These are phyloP conservation scores for Pseudogymnoascus sp. DNA, from an alignment of 2,329 filamentous ascomycete genomes.

Conservation along the genomic window DNA sequence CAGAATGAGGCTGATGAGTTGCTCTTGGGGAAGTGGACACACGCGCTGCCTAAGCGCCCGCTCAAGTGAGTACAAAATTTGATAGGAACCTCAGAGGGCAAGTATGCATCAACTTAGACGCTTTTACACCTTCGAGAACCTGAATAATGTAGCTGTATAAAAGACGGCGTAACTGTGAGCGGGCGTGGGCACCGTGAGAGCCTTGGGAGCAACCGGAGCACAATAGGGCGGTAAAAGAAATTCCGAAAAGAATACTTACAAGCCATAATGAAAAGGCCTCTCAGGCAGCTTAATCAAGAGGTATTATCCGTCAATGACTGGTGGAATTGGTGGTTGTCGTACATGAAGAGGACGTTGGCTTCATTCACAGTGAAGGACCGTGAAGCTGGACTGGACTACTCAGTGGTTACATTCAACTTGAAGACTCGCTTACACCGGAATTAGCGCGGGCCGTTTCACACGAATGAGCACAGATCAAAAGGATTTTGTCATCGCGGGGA, in stretches of 20 bases:
- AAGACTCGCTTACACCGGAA: constrained; percentile 7
- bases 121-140: not conserved
- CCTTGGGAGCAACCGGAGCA: constrained; percentile 15
- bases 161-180: constrained; percentile 12
- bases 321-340: constrained; percentile 8
- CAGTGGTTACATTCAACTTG: constrained; percentile 9
- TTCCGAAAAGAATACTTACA: constrained; percentile 28
- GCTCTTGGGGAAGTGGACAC: not conserved
- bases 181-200: constrained; percentile 21
- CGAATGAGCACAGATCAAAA: constrained; percentile 10
- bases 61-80: not conserved
- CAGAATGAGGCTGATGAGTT: constrained; percentile 9
- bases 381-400: constrained; percentile 8
- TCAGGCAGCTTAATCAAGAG: constrained; percentile 18
- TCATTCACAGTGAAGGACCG: not conserved
- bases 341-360: constrained; percentile 7
- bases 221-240: constrained; percentile 13
- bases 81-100: not conserved
- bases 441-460: constrained; percentile 10
- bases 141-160: not conserved
- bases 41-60: not conserved
- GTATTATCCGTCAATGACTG: constrained; percentile 12
- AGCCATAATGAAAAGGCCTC: constrained; percentile 29
- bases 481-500: constrained; percentile 9
- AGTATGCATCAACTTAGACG: not conserved